Percentiles rank a stretch among this genome's conserved stretches.
phyloP scores from a whole-genome alignment of 306 rosid genomes.

The Hippophae tibetana region DNA sequence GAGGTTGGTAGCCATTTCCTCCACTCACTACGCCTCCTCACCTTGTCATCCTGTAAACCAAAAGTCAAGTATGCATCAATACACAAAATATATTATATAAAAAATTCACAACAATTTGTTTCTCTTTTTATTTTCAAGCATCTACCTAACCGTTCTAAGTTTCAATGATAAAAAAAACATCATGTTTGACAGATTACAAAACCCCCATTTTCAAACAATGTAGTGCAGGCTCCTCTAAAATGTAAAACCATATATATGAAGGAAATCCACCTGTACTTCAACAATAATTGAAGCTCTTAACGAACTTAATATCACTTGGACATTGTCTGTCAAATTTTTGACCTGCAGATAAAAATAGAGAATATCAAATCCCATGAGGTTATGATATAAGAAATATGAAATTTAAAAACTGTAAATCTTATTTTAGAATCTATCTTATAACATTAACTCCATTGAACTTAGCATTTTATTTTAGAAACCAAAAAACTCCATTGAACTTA shows the following conservation, averaged over 20 bases:
- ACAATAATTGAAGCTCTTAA: constrained; percentile 39
- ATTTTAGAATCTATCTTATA: too few species aligned
- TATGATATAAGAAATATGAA: background rate
- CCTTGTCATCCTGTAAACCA: constrained; percentile 44
- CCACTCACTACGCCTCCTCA: constrained; percentile 60
- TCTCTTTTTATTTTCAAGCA: too few species aligned
- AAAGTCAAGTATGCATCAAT: background rate
- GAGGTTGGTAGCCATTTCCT: constrained; percentile 33
- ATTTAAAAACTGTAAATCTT: too few species aligned
- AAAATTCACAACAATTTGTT: too few species aligned
- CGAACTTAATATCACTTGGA: constrained; percentile 41
- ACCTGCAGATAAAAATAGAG: constrained; percentile 34
- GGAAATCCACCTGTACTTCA: constrained; percentile 50
- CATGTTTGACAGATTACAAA: too few species aligned
- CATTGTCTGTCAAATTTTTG: constrained; percentile 29
- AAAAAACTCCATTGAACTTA: too few species aligned
- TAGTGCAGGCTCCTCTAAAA: background rate
- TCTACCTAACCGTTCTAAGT: too few species aligned
- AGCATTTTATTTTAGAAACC: too few species aligned
- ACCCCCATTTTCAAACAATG: background rate
- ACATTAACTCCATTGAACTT: too few species aligned
- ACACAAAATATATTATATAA: too few species aligned
- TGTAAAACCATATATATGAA: background rate
- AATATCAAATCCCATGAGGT: background rate
- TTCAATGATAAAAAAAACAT: too few species aligned